Conservation (phyloP, 140 eudicot species). For the Senecio squalidus region DNA sequence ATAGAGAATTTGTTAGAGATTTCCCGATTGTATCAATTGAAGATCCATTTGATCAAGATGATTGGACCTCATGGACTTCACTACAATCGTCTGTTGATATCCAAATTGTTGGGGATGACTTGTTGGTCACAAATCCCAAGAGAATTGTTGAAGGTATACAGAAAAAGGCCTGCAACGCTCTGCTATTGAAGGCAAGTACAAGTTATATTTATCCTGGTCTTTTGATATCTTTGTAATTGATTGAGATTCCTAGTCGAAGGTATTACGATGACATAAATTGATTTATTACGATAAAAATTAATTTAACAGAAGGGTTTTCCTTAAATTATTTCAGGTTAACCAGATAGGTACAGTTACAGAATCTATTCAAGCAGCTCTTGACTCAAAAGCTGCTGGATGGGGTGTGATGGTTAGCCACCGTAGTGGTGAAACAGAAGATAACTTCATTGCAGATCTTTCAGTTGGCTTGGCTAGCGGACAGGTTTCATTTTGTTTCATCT, state of each 20-base stretch:
- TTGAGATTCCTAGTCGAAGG: no score
- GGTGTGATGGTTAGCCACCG: slow-evolving; percentile 99
- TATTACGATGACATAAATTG: no score
- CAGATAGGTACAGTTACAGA: slow-evolving; percentile 95
- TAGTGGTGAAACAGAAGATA: slow-evolving; percentile 98
- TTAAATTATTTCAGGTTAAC: slow-evolving; percentile 56
- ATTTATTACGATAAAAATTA: no score
- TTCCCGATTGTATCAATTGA: slow-evolving; percentile 95
- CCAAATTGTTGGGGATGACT: slow-evolving; percentile 93
- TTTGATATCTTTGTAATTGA: neutral
- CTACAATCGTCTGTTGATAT: slow-evolving; percentile 76
- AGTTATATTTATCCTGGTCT: neutral
- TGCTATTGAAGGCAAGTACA: slow-evolving; percentile 59
- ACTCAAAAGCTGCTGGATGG: slow-evolving; percentile 99
- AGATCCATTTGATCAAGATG: slow-evolving; percentile 98
- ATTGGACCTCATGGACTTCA: slow-evolving; percentile 85
- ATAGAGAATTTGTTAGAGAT: slow-evolving; percentile 71
- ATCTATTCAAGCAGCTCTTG: slow-evolving; percentile 86
- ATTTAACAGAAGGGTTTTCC: neutral
- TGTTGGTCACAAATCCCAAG: slow-evolving; percentile 90
- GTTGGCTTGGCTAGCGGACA: slow-evolving; percentile 99
- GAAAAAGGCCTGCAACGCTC: slow-evolving; percentile 89
- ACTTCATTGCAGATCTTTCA: slow-evolving; percentile 90
- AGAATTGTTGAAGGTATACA: slow-evolving; percentile 78
- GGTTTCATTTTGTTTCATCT: slow-evolving; percentile 31